Percentiles rank a stretch among this genome's conserved stretches.
These are phyloP conservation scores for Puccinia novopanici DNA, from an alignment of 1,284 basidiomycete genomes.

Conservation along the genomic window DNA sequence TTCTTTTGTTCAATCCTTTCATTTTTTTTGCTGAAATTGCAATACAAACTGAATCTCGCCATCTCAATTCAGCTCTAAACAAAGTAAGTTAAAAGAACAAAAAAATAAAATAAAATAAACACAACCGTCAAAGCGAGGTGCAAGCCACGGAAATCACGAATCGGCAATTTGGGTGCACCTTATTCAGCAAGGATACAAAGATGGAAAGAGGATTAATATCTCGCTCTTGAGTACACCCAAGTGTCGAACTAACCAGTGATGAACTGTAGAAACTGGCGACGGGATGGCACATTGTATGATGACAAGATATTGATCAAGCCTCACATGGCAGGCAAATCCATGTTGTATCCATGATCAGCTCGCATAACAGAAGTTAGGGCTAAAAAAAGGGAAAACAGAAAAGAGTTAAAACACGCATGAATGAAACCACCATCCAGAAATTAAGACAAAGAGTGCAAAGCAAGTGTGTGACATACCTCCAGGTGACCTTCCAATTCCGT, in stretches of 20 bases:
- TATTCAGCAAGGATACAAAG: neutral
- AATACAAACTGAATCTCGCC: too few species aligned
- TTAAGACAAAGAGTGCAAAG: neutral
- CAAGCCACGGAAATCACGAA: constrained; percentile 93
- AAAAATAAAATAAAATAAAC: too few species aligned
- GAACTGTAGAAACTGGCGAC: constrained; percentile 91
- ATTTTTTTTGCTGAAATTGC: too few species aligned
- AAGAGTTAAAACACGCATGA: neutral
- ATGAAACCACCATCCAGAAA: neutral
- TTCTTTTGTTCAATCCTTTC: too few species aligned
- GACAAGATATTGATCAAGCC: constrained; percentile 85
- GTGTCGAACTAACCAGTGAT: constrained; percentile 78
- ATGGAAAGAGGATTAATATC: neutral
- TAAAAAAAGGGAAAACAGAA: constrained; percentile 56
- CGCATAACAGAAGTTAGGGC: constrained; percentile 88
- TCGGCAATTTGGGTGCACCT: constrained; percentile 61
- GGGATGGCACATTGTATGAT: constrained; percentile 70
- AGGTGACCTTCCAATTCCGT: constrained; percentile 77
- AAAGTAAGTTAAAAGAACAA: too few species aligned
- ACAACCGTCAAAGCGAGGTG: constrained; percentile 95
- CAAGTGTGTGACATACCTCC: constrained; percentile 71
- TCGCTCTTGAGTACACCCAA: neutral
- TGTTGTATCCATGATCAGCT: constrained; percentile 96
- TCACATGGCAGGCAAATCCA: constrained; percentile 84
- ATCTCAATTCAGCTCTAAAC: too few species aligned